Evolutionary conservation across 2,329 filamentous ascomycete genomes (phyloP), one percentile per base, ranked within the genome.

Genomic region (Venturia asperata): DNA sequence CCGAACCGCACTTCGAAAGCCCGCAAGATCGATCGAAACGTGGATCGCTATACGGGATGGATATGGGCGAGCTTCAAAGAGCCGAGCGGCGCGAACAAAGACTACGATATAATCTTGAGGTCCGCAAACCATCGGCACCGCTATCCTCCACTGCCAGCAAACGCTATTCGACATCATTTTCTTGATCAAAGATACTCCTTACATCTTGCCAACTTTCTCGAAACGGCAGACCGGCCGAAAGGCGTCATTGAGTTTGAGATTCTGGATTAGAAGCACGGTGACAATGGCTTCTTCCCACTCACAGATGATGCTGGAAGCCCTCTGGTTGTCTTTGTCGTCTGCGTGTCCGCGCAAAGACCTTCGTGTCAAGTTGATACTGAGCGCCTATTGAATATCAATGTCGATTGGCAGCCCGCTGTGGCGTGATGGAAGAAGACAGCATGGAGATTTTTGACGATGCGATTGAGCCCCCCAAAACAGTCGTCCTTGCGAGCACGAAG

Each of bases 61-160:
- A 64, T 24, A 64, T 64, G 63, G 47, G 63, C 43, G 42, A 58
- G 39, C 47, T 64, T 11, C 49, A 64, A 43, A 56, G n/a, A 15
- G 45, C 63, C 49, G 63, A 64, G 24, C 30, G 52, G 19, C 63
- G 63, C 52, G 63, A 64, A 43, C 27, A 64, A 58, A 52, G 37
- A 19, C 37, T 64, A 21, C 45, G 49, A 45, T 64, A 64, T 49
- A 64, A 64, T 37, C 47, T 60, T n/a, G 47, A 58, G 39, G 39
- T 58, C 19, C 34, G 63, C 27, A 27, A 60, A 52, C 63, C 63
- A 5, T 39, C 52, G 19, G 52, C 30, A n/a, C 52, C 30, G 27
- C 37, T n/a, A 37, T 37, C 52, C 37, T 58, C 27, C 52, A n/a
- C 30, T 21, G 30, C 52, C 30, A 58, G 30, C 27, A 58, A 58